phyloP scores from a whole-genome alignment of 768 basidiomycete species.

The Lyophyllum semitale region DNA sequence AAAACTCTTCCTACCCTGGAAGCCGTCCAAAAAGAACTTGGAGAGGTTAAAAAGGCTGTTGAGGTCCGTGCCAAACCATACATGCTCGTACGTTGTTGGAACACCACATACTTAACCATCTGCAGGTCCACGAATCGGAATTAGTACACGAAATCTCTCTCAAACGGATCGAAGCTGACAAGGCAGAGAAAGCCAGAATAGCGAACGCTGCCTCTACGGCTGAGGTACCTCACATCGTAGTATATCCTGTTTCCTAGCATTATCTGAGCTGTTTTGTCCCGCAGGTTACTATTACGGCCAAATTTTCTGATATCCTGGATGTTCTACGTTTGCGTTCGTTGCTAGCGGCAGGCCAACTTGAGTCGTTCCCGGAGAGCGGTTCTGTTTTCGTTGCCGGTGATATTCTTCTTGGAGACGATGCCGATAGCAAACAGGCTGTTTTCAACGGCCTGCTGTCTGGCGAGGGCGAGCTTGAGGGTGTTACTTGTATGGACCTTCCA shows the following conservation, averaged over 20 bases:
- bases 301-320: constrained; percentile 52
- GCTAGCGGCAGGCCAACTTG: constrained; percentile 45
- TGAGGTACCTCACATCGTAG: constrained; percentile 45
- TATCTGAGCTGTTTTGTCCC: not conserved
- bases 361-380: constrained; percentile 48
- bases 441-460: constrained; percentile 59
- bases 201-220: constrained; percentile 56
- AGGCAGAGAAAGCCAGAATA: constrained; percentile 55
- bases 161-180: constrained; percentile 59
- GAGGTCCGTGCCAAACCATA: constrained; percentile 55
- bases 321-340: constrained; percentile 60
- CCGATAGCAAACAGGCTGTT: constrained; percentile 47
- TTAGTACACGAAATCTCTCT: constrained; percentile 52
- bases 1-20: constrained; percentile 77
- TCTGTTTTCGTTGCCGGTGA: constrained; percentile 57
- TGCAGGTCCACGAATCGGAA: constrained; percentile 66
- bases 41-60: constrained; percentile 80
- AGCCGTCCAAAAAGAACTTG: constrained; percentile 77
- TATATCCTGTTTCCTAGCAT: not conserved
- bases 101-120: constrained; percentile 3
- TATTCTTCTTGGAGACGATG: constrained; percentile 57
- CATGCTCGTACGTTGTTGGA: too few relatives aligned
- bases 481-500: constrained; percentile 55
- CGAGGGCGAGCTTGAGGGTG: constrained; percentile 59
- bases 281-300: constrained; percentile 46